Percentiles rank a stretch among this genome's conserved stretches.
These are phyloP conservation scores for Selaginella moellendorffii DNA, from an alignment of 75 land plant genomes.

Conservation along the genomic window DNA sequence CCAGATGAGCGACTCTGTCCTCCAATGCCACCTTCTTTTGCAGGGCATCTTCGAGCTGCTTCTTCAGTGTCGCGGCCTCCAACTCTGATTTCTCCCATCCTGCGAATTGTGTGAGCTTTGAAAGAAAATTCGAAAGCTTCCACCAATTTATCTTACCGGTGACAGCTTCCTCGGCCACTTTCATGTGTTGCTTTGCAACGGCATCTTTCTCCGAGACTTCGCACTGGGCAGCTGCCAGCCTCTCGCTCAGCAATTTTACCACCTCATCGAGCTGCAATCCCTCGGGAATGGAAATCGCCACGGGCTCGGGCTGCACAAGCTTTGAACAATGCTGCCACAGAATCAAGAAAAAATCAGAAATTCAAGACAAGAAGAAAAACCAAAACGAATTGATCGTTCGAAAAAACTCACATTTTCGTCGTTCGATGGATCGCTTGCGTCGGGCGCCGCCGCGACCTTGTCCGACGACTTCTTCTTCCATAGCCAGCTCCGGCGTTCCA, in stretches of 20 bases:
- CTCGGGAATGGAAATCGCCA: background rate
- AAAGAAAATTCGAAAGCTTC: too few relatives aligned
- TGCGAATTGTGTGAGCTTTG: too few relatives aligned
- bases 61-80: background rate
- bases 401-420: background rate
- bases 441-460: slow-evolving; percentile 39
- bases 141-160: slow-evolving; percentile 51
- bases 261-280: slow-evolving; percentile 20
- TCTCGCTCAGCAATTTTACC: slow-evolving; percentile 36
- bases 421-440: slow-evolving; percentile 17
- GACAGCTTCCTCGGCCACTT: slow-evolving; percentile 86
- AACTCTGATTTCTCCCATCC: slow-evolving; percentile 3
- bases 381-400: too few relatives aligned
- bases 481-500: slow-evolving; percentile 56
- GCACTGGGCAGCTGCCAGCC: slow-evolving; percentile 34
- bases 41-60: background rate
- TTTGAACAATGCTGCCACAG: too few relatives aligned
- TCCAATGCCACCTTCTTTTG: background rate
- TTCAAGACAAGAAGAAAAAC: too few relatives aligned
- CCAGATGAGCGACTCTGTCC: background rate
- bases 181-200: slow-evolving; percentile 62
- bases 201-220: slow-evolving; percentile 54
- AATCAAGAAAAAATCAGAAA: too few relatives aligned
- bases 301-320: too few relatives aligned
- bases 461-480: slow-evolving; percentile 78